Evolutionary conservation across 2,329 filamentous ascomycete species (phyloP).

Genomic region (Pyrenophora graminea): DNA sequence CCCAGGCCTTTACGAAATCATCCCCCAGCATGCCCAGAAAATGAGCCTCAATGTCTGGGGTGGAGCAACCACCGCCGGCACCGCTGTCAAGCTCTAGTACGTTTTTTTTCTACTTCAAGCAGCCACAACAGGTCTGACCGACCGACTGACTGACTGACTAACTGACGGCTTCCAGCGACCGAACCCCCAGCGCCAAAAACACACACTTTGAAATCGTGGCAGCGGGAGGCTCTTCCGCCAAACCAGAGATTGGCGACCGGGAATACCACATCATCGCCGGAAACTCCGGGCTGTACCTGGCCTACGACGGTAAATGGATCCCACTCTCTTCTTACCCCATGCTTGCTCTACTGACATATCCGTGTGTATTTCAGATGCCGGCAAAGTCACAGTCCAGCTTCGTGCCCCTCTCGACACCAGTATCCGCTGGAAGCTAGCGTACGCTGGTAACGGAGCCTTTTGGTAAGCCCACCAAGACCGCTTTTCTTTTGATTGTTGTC

Average conservation of each 20-base stretch:
- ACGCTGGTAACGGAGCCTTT: neutral
- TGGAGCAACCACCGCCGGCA: neutral
- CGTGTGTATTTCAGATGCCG: neutral
- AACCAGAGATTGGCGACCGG: constrained; percentile 4
- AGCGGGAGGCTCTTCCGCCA: neutral
- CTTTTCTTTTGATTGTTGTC: neutral
- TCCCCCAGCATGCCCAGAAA: neutral
- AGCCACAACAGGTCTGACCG: neutral
- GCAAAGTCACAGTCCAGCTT: neutral
- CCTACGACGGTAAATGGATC: neutral
- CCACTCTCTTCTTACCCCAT: too few species aligned
- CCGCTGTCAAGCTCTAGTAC: constrained; percentile 3
- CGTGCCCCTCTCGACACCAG: neutral
- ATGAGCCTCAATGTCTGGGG: constrained; percentile 2
- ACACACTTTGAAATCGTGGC: constrained; percentile 2
- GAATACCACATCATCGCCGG: constrained; percentile 7
- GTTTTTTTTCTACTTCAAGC: too few species aligned
- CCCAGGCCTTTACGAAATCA: constrained; percentile 2
- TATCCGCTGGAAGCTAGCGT: neutral
- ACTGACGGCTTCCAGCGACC: neutral
- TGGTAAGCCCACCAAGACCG: neutral
- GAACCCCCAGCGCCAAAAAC: neutral
- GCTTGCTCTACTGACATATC: neutral
- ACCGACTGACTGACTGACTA: neutral
- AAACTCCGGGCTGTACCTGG: constrained; percentile 4